These are phyloP conservation scores for Amoebophrya sp. DNA, from an alignment of 169 alveolate species.

Conservation along the genomic window DNA sequence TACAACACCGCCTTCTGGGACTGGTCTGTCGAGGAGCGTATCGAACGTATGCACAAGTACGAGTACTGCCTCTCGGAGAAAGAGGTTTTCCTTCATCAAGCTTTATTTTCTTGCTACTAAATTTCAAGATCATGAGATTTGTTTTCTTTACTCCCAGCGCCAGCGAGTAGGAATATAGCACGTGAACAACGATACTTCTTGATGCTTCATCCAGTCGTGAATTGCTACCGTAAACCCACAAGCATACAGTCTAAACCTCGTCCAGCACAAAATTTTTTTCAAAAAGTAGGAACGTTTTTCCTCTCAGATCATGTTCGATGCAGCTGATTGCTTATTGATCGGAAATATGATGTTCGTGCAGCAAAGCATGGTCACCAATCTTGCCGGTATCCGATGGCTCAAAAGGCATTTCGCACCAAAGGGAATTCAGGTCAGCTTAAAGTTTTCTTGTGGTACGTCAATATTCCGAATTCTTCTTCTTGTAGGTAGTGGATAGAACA, in stretches of 20 bases:
- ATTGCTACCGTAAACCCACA: too few species aligned
- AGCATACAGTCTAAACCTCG: too few species aligned
- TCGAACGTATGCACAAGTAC: background rate
- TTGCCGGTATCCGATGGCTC: slow-evolving; percentile 35
- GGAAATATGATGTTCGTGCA: slow-evolving; percentile 38
- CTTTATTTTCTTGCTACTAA: too few species aligned
- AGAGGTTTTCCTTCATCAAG: too few species aligned
- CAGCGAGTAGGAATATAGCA: too few species aligned
- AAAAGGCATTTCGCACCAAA: slow-evolving; percentile 30
- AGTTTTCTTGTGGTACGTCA: background rate
- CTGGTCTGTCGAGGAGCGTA: slow-evolving; percentile 28
- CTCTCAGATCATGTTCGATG: slow-evolving; percentile 29
- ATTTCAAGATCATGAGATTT: too few species aligned
- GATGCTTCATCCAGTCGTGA: too few species aligned
- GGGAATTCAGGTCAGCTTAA: slow-evolving; percentile 20
- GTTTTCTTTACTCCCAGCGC: too few species aligned
- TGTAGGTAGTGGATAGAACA: background rate
- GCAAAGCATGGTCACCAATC: slow-evolving; percentile 31
- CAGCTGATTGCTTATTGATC: slow-evolving; percentile 30
- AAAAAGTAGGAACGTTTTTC: too few species aligned
- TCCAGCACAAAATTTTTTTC: too few species aligned
- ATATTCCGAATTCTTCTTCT: background rate
- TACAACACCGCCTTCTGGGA: slow-evolving; percentile 35
- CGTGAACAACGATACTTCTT: too few species aligned
- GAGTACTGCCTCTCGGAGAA: background rate